Percentiles rank a stretch among this genome's conserved stretches.
These are phyloP conservation scores for Colletotrichum trifolii DNA, from an alignment of 2,329 filamentous ascomycete genomes.

Conservation along the genomic window DNA sequence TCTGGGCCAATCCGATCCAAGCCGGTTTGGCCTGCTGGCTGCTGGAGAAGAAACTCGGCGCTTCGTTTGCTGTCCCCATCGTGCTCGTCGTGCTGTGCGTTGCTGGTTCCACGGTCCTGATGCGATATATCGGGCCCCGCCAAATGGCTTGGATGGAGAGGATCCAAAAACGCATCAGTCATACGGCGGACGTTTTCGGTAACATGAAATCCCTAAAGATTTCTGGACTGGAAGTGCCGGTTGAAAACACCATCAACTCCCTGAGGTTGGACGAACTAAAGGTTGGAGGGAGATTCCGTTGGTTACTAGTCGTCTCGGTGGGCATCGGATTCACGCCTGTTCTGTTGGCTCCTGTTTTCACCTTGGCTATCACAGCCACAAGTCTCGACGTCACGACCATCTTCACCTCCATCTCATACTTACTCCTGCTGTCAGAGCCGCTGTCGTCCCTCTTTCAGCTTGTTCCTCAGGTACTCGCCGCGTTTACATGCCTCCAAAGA, in stretches of 20 bases:
- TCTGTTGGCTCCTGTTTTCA: constrained; percentile 47
- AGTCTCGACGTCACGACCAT: constrained; percentile 43
- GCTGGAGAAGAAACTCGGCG: constrained; percentile 57
- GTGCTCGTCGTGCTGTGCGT: constrained; percentile 50
- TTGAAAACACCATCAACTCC: constrained; percentile 45
- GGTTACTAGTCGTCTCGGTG: constrained; percentile 38
- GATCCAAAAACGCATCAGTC: constrained; percentile 37
- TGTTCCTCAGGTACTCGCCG: constrained; percentile 44
- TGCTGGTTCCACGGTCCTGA: constrained; percentile 15
- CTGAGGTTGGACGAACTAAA: constrained; percentile 48
- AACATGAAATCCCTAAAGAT: constrained; percentile 54
- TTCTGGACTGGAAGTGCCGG: constrained; percentile 45
- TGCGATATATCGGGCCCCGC: constrained; percentile 44
- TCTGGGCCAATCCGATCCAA: constrained; percentile 55
- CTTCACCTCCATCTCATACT: constrained; percentile 48
- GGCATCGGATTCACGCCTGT: constrained; percentile 48
- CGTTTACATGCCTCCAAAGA: constrained; percentile 46
- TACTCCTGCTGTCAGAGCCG: constrained; percentile 47
- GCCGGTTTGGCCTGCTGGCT: constrained; percentile 58
- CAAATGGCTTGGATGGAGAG: constrained; percentile 42
- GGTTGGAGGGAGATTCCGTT: constrained; percentile 43
- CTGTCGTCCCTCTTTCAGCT: constrained; percentile 45
- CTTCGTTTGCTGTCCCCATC: constrained; percentile 59
- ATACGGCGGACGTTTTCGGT: constrained; percentile 44
- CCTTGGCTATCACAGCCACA: constrained; percentile 43